Evolutionary conservation across 2,329 filamentous ascomycete genomes (phyloP).

Genomic region (Nemania bipapillata): DNA sequence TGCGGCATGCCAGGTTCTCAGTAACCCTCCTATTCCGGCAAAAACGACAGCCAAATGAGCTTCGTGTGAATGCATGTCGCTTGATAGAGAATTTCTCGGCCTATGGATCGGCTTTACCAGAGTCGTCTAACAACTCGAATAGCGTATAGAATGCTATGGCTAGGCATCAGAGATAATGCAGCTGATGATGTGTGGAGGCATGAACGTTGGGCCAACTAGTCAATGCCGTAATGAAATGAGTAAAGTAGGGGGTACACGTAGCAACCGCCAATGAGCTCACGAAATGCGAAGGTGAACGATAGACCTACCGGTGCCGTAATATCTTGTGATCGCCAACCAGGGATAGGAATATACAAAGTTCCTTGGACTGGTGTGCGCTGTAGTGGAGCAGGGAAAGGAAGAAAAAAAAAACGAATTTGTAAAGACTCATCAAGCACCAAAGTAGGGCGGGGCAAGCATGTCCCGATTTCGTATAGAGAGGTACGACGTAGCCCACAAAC

Average conservation of each 20-base stretch:
- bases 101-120: constrained; percentile 19
- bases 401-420: constrained; percentile 24
- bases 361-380: constrained; percentile 19
- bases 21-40: constrained; percentile 33
- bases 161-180: constrained; percentile 8
- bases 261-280: constrained; percentile 38
- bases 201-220: constrained; percentile 5
- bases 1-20: constrained; percentile 36
- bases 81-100: constrained; percentile 30
- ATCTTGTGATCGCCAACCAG: constrained; percentile 31
- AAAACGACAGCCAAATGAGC: constrained; percentile 38
- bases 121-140: constrained; percentile 5
- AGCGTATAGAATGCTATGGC: no score
- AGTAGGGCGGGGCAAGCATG: constrained; percentile 17
- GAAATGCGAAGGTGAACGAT: constrained; percentile 28
- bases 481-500: constrained; percentile 37
- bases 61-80: constrained; percentile 31
- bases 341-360: constrained; percentile 22
- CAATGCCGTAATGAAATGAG: constrained; percentile 30
- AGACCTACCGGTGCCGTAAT: constrained; percentile 12
- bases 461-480: constrained; percentile 23
- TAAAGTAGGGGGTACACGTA: constrained; percentile 6
- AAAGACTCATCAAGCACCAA: constrained; percentile 18
- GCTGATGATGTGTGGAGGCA: constrained; percentile 13
- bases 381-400: constrained; percentile 12